Evolutionary conservation across 306 rosid genomes (phyloP).

Genomic region (Trifolium subterraneum): DNA sequence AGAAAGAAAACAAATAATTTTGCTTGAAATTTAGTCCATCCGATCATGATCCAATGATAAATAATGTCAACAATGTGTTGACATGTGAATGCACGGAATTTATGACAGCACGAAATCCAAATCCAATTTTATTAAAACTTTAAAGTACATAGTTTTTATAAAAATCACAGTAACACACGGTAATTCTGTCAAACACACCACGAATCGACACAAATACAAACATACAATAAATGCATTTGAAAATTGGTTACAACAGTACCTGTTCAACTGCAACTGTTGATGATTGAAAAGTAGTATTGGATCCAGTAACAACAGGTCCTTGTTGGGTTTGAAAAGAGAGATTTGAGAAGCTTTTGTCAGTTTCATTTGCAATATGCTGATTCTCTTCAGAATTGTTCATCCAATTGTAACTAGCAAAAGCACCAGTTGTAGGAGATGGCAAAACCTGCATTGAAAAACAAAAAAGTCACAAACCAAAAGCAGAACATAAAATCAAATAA

Average conservation of each 20-base stretch:
- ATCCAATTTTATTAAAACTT: neutral
- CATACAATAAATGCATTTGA: neutral
- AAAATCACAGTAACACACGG: neutral
- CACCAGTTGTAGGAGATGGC: conserved; percentile 95
- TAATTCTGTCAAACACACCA: neutral
- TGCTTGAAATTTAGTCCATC: neutral
- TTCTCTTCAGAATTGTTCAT: conserved; percentile 54
- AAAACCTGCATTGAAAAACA: conserved; percentile 49
- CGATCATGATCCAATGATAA: neutral
- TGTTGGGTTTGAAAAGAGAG: conserved; percentile 77
- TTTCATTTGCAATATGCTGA: conserved; percentile 54
- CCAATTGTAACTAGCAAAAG: conserved; percentile 69
- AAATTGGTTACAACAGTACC: conserved; percentile 48
- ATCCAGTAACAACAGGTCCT: conserved; percentile 45
- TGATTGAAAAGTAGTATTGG: conserved; percentile 59
- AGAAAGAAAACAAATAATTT: neutral
- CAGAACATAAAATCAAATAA: neutral
- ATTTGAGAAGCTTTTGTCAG: conserved; percentile 33
- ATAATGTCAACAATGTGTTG: no score
- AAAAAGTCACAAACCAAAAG: conserved; percentile 19
- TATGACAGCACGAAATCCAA: neutral
- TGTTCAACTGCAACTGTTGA: conserved; percentile 52
- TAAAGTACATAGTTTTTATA: neutral
- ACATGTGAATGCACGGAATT: neutral
- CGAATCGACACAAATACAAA: neutral